Evolutionary conservation across 495 filamentous ascomycete genomes (phyloP).

Genomic region (Terfezia claveryi): DNA sequence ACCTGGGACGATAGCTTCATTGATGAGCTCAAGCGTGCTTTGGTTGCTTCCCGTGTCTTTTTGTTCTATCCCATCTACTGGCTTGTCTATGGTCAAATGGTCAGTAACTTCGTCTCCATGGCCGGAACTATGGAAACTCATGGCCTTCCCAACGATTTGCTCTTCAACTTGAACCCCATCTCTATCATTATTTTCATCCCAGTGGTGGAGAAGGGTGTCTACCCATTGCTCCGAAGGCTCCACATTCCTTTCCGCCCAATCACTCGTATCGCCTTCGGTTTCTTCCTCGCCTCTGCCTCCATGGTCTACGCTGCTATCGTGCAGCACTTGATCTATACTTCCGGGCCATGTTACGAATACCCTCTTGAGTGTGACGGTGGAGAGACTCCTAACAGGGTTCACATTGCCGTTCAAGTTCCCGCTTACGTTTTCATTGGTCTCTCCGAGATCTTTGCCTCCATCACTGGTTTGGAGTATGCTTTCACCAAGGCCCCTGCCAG

Average conservation of each 20-base stretch:
- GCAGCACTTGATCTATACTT: constrained; percentile 27
- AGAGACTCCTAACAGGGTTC: constrained; percentile 20
- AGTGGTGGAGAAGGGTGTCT: constrained; percentile 27
- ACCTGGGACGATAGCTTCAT: constrained; percentile 35
- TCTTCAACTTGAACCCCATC: constrained; percentile 21
- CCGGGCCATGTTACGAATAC: constrained; percentile 29
- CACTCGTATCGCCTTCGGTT: constrained; percentile 29
- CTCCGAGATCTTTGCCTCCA: constrained; percentile 26
- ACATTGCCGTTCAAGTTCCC: constrained; percentile 23
- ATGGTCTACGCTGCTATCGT: constrained; percentile 31
- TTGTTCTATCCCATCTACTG: constrained; percentile 51
- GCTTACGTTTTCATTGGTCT: constrained; percentile 26
- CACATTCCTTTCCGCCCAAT: constrained; percentile 28
- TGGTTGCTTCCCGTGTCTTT: constrained; percentile 34
- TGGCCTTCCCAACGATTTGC: constrained; percentile 31
- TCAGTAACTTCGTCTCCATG: constrained; percentile 33
- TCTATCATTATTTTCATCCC: constrained; percentile 27
- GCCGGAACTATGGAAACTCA: constrained; percentile 29
- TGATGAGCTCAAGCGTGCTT: constrained; percentile 33
- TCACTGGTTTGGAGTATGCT: constrained; percentile 38
- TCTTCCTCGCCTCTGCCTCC: constrained; percentile 22
- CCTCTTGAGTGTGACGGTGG: constrained; percentile 22
- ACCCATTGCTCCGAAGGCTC: constrained; percentile 23
- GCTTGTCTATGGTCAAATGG: constrained; percentile 35
- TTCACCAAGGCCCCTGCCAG: constrained; percentile 24